Percentiles rank a stretch among this genome's conserved stretches.
phyloP scores from a whole-genome alignment of 176 grass and related monocot genomes.

The Dendrocalamus sinicus region DNA sequence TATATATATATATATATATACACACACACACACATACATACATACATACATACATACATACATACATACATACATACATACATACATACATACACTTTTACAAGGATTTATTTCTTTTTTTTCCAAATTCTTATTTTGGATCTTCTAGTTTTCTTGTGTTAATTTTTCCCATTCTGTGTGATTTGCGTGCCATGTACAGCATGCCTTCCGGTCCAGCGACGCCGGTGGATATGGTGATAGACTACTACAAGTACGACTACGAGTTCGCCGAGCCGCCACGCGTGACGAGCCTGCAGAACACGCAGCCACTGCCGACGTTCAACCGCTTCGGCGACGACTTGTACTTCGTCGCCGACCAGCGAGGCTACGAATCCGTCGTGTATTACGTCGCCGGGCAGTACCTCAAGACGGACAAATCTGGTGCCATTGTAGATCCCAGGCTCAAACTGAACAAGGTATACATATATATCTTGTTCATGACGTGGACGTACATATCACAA shows the following conservation, averaged over 20 bases:
- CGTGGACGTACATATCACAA: too few species aligned
- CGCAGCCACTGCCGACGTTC: slow-evolving; percentile 50
- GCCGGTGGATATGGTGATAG: slow-evolving; percentile 65
- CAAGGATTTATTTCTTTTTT: not conserved
- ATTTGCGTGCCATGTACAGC: not conserved
- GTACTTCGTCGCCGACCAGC: slow-evolving; percentile 66
- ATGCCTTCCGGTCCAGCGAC: slow-evolving; percentile 25
- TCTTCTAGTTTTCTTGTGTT: not conserved
- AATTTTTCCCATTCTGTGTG: not conserved
- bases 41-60: too few species aligned
- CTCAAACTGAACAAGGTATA: slow-evolving; percentile 50
- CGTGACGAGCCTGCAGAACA: slow-evolving; percentile 69
- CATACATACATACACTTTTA: too few species aligned
- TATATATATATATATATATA: too few species aligned
- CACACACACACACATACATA: too few species aligned
- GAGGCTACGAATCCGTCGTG: slow-evolving; percentile 56
- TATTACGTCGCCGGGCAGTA: slow-evolving; percentile 57
- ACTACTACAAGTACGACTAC: slow-evolving; percentile 65
- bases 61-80: too few species aligned
- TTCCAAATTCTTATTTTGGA: not conserved
- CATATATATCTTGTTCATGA: not conserved
- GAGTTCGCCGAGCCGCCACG: slow-evolving; percentile 70
- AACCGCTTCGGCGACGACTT: slow-evolving; percentile 50
- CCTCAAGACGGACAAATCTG: slow-evolving; percentile 45
- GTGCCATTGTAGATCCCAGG: slow-evolving; percentile 46